Percentiles rank a stretch among this genome's conserved stretches.
Conservation (phyloP, 2,329 filamentous ascomycete species). For the Septoria petroselini region DNA sequence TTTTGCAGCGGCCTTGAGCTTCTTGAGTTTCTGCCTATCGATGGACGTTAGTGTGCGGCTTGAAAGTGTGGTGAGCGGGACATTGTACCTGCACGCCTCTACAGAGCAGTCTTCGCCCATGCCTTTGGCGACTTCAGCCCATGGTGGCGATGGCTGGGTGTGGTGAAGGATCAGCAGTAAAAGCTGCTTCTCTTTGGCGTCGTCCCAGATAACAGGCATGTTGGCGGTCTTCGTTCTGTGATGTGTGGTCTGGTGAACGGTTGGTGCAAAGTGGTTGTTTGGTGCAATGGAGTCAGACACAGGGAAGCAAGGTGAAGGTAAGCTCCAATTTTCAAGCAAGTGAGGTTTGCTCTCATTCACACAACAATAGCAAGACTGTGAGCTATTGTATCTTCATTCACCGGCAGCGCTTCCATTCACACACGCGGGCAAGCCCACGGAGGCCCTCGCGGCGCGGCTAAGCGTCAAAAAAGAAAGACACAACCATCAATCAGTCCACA, state of each 20-base stretch:
- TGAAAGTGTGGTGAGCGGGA: too few relatives aligned
- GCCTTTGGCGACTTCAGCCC: conserved; percentile 17
- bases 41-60: background rate
- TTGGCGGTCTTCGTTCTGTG: background rate
- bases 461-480: background rate
- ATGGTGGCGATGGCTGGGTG: conserved; percentile 15
- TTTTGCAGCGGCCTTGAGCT: conserved; percentile 3
- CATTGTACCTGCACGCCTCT: conserved; percentile 11
- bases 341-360: too few relatives aligned
- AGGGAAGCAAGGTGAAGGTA: too few relatives aligned
- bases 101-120: conserved; percentile 7
- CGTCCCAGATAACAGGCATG: conserved; percentile 17
- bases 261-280: too few relatives aligned
- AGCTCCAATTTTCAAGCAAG: too few relatives aligned
- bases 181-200: conserved; percentile 17
- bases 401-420: too few relatives aligned
- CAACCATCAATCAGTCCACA: background rate
- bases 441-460: too few relatives aligned
- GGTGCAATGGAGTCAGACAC: too few relatives aligned
- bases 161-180: conserved; percentile 17
- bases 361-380: background rate
- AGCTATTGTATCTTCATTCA: too few relatives aligned
- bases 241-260: too few relatives aligned
- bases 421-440: too few relatives aligned
- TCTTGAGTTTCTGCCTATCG: conserved; percentile 13